Conservation (phyloP, 345 rosid genomes). For the Sapria himalayana region DNA sequence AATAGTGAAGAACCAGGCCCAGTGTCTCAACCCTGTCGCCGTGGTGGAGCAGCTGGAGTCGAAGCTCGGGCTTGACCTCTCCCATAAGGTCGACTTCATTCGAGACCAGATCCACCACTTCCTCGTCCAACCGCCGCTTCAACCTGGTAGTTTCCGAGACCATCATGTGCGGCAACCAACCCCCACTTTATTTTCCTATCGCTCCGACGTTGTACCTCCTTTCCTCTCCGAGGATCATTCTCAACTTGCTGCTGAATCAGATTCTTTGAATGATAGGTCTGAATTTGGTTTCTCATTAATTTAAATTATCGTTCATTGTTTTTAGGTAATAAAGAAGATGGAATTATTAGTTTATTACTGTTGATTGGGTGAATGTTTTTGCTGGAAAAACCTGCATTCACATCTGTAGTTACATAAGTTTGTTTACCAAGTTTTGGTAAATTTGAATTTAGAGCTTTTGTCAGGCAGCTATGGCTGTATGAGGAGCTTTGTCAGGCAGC, state of each 20-base stretch:
- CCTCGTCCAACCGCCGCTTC: constrained; percentile 9
- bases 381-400: too few relatives aligned
- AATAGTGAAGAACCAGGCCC: constrained; percentile 8
- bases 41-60: constrained; percentile 15
- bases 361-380: too few relatives aligned
- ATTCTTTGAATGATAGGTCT: not conserved
- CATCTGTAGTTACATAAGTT: too few relatives aligned
- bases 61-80: constrained; percentile 18
- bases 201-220: constrained; percentile 9
- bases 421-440: too few relatives aligned
- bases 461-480: too few relatives aligned
- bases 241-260: not conserved
- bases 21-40: constrained; percentile 4
- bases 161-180: constrained; percentile 11
- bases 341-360: too few relatives aligned
- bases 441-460: too few relatives aligned
- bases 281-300: too few relatives aligned
- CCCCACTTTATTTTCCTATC: constrained; percentile 7
- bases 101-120: constrained; percentile 15
- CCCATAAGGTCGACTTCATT: constrained; percentile 19
- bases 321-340: too few relatives aligned
- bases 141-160: constrained; percentile 5
- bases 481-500: too few relatives aligned
- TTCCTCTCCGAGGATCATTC: constrained; percentile 5
- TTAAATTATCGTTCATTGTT: too few relatives aligned